These are phyloP conservation scores for Sarocladiaceae sp. DNA, from an alignment of 2,329 filamentous ascomycete genomes.

Conservation along the genomic window DNA sequence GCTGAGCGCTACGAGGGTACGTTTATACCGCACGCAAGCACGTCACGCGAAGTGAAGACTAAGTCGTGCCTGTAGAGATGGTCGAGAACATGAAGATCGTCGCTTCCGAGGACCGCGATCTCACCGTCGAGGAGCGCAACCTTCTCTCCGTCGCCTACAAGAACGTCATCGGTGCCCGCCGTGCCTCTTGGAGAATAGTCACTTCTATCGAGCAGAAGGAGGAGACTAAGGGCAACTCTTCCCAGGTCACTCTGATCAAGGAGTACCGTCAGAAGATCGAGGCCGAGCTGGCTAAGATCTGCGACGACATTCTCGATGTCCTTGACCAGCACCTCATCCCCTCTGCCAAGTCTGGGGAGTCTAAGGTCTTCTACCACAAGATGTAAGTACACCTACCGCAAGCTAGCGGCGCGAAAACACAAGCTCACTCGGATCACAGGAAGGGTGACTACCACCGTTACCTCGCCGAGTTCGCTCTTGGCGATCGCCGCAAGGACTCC, in stretches of 20 bases:
- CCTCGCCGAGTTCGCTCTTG: conserved; percentile 91
- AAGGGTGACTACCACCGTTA: conserved; percentile 99
- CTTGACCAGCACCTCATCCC: conserved; percentile 91
- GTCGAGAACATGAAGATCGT: conserved; percentile 99
- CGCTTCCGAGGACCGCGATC: conserved; percentile 76
- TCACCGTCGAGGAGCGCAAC: conserved; percentile 93
- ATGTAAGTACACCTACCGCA: conserved; percentile 68
- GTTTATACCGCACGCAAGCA: conserved; percentile 21
- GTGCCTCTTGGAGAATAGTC: conserved; percentile 97
- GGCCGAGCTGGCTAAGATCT: conserved; percentile 93
- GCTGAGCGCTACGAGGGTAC: conserved; percentile 99
- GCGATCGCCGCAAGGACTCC: conserved; percentile 90
- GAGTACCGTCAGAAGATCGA: conserved; percentile 99
- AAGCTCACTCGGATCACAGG: conserved; percentile 51
- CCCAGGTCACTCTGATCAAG: conserved; percentile 87
- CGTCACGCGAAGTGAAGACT: neutral
- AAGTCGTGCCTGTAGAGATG: conserved; percentile 65
- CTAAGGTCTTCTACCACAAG: conserved; percentile 99
- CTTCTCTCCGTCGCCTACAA: conserved; percentile 97
- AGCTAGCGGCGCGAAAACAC: neutral
- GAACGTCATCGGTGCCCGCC: conserved; percentile 95
- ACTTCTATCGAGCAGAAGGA: conserved; percentile 99
- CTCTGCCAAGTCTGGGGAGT: conserved; percentile 90
- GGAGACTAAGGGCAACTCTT: conserved; percentile 95
- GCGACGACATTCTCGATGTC: conserved; percentile 93